Evolutionary conservation across 129 eudicot species (phyloP).

Genomic region (Lonicera japonica): DNA sequence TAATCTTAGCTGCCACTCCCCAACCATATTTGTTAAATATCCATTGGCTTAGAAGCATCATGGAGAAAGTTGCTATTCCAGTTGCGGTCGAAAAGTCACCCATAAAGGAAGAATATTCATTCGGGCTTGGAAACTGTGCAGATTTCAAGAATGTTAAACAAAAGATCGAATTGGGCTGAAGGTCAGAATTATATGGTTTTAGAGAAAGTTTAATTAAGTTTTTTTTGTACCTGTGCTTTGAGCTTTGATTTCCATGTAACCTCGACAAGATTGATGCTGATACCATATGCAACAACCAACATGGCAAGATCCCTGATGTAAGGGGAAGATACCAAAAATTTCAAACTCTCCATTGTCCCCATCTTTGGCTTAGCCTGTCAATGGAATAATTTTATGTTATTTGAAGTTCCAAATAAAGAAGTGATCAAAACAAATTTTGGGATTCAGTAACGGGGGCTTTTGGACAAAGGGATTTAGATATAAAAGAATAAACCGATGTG

Average conservation of each 20-base stretch:
- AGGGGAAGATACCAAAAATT: conserved; percentile 80
- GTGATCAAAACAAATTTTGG: too few species aligned
- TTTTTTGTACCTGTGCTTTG: conserved; percentile 83
- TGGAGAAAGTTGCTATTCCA: conserved; percentile 89
- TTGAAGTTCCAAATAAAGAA: conserved; percentile 4
- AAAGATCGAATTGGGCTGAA: neutral
- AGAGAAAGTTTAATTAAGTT: neutral
- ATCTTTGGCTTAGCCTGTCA: conserved; percentile 83
- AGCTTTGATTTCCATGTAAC: conserved; percentile 99
- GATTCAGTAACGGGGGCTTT: too few species aligned
- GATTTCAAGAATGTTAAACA: neutral
- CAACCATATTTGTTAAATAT: conserved; percentile 91
- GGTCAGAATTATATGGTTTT: neutral
- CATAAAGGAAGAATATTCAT: conserved; percentile 97
- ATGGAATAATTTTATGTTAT: neutral
- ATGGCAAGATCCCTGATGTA: conserved; percentile 97
- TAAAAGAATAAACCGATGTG: neutral
- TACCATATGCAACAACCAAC: conserved; percentile 94
- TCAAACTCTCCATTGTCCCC: conserved; percentile 99
- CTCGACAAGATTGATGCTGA: conserved; percentile 93
- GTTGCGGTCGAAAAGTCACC: conserved; percentile 99
- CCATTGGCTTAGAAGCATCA: conserved; percentile 96
- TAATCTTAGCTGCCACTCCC: conserved; percentile 96
- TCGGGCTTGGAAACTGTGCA: conserved; percentile 94
- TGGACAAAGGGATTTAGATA: neutral